Conservation (phyloP, 208 protist genomes). For the Leishmania guyanensis region DNA sequence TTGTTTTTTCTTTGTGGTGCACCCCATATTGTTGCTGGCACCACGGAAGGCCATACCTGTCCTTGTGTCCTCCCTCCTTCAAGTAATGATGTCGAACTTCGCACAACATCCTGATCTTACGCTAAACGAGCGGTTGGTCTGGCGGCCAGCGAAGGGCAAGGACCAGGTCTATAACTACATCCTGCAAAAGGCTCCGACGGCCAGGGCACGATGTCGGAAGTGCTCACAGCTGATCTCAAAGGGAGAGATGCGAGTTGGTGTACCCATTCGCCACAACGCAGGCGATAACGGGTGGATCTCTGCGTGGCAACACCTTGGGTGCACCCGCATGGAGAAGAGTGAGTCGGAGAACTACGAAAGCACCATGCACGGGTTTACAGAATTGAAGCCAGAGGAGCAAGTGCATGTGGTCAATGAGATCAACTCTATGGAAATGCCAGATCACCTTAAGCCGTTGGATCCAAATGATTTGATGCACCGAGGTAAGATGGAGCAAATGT, state of each 20-base stretch:
- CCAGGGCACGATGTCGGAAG: slow-evolving; percentile 78
- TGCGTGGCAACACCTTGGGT: slow-evolving; percentile 86
- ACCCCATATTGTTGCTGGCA: not conserved
- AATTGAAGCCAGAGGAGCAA: slow-evolving; percentile 53
- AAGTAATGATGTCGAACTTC: slow-evolving; percentile 56
- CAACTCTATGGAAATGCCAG: slow-evolving; percentile 46
- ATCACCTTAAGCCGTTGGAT: slow-evolving; percentile 80
- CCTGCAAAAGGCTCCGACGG: slow-evolving; percentile 65
- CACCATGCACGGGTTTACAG: slow-evolving; percentile 55
- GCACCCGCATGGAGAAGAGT: slow-evolving; percentile 57
- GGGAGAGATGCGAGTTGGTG: slow-evolving; percentile 75
- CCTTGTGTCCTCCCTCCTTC: not conserved
- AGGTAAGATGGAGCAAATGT: slow-evolving; percentile 49
- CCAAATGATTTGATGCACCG: slow-evolving; percentile 79
- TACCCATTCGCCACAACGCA: slow-evolving; percentile 80
- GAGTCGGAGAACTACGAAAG: slow-evolving; percentile 25
- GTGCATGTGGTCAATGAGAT: slow-evolving; percentile 63
- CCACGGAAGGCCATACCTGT: not conserved
- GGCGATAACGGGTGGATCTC: slow-evolving; percentile 90
- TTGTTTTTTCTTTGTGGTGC: not conserved
- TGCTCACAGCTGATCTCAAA: slow-evolving; percentile 86
- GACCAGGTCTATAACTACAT: slow-evolving; percentile 69
- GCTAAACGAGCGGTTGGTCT: slow-evolving; percentile 62
- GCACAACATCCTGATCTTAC: slow-evolving; percentile 62
- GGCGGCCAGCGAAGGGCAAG: slow-evolving; percentile 45